Percentiles rank a stretch among this genome's conserved stretches.
These are phyloP conservation scores for Boletus rubroflammeus DNA, from an alignment of 768 basidiomycete genomes.

Conservation along the genomic window DNA sequence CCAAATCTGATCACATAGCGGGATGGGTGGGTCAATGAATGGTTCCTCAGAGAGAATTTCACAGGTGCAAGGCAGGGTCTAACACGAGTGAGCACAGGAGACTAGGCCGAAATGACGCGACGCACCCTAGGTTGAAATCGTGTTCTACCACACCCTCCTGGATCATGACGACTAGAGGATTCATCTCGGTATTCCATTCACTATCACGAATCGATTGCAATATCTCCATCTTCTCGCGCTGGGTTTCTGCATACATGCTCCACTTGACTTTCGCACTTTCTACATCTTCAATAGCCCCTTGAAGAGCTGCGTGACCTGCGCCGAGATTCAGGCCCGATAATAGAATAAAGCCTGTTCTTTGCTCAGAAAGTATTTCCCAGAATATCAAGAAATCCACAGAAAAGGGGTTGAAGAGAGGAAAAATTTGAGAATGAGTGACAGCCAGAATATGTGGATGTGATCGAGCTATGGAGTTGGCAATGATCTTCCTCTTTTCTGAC, in stretches of 20 bases:
- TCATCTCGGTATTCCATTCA: slow-evolving; percentile 77
- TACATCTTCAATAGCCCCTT: slow-evolving; percentile 54
- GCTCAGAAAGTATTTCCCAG: slow-evolving; percentile 66
- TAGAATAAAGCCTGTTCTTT: slow-evolving; percentile 58
- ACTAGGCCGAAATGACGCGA: slow-evolving; percentile 7
- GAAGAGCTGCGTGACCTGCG: slow-evolving; percentile 63
- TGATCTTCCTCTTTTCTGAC: slow-evolving; percentile 44
- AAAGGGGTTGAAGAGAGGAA: slow-evolving; percentile 76
- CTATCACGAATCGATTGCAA: slow-evolving; percentile 63
- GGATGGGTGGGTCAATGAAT: slow-evolving; percentile 61
- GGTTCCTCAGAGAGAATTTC: slow-evolving; percentile 61
- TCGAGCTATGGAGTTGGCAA: slow-evolving; percentile 34
- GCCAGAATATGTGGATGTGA: slow-evolving; percentile 57
- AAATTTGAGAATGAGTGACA: slow-evolving; percentile 51
- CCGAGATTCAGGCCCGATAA: slow-evolving; percentile 62
- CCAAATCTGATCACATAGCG: slow-evolving; percentile 54
- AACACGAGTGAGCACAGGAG: slow-evolving; percentile 6
- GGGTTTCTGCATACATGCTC: slow-evolving; percentile 91
- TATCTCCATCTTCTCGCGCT: slow-evolving; percentile 63
- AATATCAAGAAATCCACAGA: slow-evolving; percentile 70
- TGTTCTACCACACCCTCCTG: slow-evolving; percentile 48
- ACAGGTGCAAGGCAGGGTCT: slow-evolving; percentile 58
- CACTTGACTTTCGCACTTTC: slow-evolving; percentile 66
- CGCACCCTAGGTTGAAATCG: slow-evolving; percentile 71
- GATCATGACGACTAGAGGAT: slow-evolving; percentile 60